Base-by-base conservation (phyloP, 2,329 filamentous ascomycete species). In the Fonsecaea nubica region DNA sequence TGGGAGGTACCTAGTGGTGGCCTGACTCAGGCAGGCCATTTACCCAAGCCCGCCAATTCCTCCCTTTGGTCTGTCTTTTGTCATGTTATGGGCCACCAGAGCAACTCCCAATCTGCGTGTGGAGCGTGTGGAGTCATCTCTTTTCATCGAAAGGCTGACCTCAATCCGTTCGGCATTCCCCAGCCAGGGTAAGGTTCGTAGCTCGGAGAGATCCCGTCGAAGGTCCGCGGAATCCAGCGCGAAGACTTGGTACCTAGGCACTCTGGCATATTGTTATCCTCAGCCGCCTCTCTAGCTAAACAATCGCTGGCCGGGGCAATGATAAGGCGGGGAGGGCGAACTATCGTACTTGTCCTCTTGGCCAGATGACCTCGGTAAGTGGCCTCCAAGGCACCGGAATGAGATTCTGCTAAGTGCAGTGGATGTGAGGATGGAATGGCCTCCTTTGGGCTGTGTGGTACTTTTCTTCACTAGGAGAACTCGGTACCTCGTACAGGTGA, bases 141-240 rank as follows among this genome's bases (percentile, higher is more conserved):
- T 25, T 10, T 10, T 25, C 45, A 25, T 50, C 18, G 18, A 42
- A 8, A 50, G n/a, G 9, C 7, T 48, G 42, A 48, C 18, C 10
- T 50, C 18, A 25, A 50, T 25, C 35, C 55, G 21, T 25, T 25
- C 56, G 25, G 57, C 25, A 36, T 15, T 8, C 33, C 48, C 15
- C n/a, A 25, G 25, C 12, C 12, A 35, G 40, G n/a, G 5, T 7
- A 10, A 50, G 15, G 45, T 45, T 21, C 38, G 57, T 36, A 13
- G 18, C n/a, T 13, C 56, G 56, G 56, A 35, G 56, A 10, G 21
- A 25, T 48, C 12, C 56, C 56, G 36, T 48, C 40, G 10, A 32
- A 33, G 56, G 30, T 15, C 13, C 38, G 56, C 56, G 56, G 56
- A 58, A 58, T 45, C 9, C 7, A 21, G 56, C 56, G 38, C 36